These are phyloP conservation scores for Clitopilus hobsonii DNA, from an alignment of 768 basidiomycete genomes.

Conservation along the genomic window DNA sequence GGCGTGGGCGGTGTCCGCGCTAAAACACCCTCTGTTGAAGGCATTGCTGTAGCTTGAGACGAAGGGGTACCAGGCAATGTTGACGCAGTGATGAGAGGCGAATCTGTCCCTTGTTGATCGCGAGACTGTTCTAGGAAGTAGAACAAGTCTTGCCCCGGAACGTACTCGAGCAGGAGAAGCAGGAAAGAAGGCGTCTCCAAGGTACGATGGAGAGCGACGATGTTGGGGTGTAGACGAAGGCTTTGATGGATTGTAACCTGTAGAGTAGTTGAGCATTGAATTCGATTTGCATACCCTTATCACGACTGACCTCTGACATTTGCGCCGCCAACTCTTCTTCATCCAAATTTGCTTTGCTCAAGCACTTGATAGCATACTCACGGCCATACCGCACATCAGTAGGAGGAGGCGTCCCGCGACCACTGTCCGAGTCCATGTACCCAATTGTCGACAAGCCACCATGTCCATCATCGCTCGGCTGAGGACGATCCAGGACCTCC, in stretches of 20 bases:
- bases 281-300: slow-evolving; percentile 2
- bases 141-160: slow-evolving; percentile 95
- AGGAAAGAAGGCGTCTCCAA: slow-evolving; percentile 90
- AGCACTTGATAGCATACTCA: slow-evolving; percentile 92
- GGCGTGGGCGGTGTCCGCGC: slow-evolving; percentile 89
- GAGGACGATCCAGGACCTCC: slow-evolving; percentile 53
- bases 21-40: background rate
- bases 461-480: slow-evolving; percentile 50
- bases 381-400: slow-evolving; percentile 57
- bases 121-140: slow-evolving; percentile 97
- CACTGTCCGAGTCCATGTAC: slow-evolving; percentile 46
- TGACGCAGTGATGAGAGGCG: slow-evolving; percentile 31
- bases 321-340: slow-evolving; percentile 85
- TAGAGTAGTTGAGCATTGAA: slow-evolving; percentile 10
- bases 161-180: slow-evolving; percentile 90
- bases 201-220: slow-evolving; percentile 91
- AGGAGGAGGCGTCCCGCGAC: slow-evolving; percentile 18
- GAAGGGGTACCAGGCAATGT: slow-evolving; percentile 32
- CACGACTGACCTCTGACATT: slow-evolving; percentile 71
- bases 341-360: slow-evolving; percentile 91
- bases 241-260: slow-evolving; percentile 95
- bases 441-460: slow-evolving; percentile 44
- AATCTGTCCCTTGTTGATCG: slow-evolving; percentile 69
- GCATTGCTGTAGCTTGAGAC: slow-evolving; percentile 12
- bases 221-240: slow-evolving; percentile 83